phyloP scores from a whole-genome alignment of 2,329 filamentous ascomycete species.

The Cladophialophora bantiana region DNA sequence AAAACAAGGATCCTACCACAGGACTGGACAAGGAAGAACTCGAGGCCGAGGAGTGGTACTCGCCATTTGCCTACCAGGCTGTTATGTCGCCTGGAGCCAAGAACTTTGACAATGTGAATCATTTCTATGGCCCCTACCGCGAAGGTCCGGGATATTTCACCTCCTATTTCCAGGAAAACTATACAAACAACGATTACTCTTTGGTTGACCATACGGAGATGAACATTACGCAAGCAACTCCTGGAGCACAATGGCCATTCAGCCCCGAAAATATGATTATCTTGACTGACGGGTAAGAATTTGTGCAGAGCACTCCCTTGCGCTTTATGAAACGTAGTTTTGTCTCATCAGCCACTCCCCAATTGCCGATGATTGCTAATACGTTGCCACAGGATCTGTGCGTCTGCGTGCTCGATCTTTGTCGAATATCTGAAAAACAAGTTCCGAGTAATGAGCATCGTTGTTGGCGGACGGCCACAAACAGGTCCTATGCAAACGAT shows the following conservation, averaged over 20 bases:
- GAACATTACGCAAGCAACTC: not conserved
- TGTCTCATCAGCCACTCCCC: not conserved
- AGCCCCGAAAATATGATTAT: conserved; percentile 60
- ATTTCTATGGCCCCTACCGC: not conserved
- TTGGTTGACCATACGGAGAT: conserved; percentile 3
- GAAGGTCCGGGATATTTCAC: conserved; percentile 3
- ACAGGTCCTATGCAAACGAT: conserved; percentile 65
- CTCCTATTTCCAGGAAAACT: conserved; percentile 5
- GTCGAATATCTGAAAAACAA: conserved; percentile 61
- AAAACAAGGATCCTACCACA: not conserved
- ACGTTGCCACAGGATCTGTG: conserved; percentile 48
- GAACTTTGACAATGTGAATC: not conserved
- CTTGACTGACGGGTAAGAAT: conserved; percentile 55
- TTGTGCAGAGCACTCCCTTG: not conserved
- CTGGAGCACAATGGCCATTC: conserved; percentile 52
- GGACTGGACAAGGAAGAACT: not conserved
- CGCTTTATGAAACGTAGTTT: no score
- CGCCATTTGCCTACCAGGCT: not conserved
- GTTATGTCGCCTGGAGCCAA: not conserved
- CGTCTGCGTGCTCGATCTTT: conserved; percentile 65
- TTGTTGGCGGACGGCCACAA: conserved; percentile 58
- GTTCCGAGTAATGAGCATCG: conserved; percentile 63
- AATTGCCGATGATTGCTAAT: not conserved
- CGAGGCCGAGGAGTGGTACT: not conserved
- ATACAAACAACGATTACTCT: conserved; percentile 5